A percentile compares a stretch with the other conserved stretches of the same genome.
Conservation (phyloP, 768 basidiomycete genomes). For the Epithele typhae region DNA sequence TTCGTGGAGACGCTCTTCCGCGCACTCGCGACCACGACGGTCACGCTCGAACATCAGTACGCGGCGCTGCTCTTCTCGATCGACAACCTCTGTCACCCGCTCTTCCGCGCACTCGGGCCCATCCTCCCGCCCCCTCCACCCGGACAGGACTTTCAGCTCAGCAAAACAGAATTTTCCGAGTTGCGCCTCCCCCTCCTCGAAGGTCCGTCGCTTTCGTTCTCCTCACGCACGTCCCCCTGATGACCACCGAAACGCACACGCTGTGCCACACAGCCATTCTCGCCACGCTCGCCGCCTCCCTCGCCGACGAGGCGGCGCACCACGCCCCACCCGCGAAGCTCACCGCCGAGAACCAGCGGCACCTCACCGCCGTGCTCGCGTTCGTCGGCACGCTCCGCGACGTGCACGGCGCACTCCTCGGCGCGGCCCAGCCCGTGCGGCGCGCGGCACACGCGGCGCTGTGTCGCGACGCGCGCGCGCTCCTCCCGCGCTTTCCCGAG, state of each 20-base stretch:
- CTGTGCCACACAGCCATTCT: neutral
- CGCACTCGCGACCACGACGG: constrained; percentile 41
- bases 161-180: constrained; percentile 23
- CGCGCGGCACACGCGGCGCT: too few relatives aligned
- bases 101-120: constrained; percentile 31
- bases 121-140: constrained; percentile 16
- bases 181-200: constrained; percentile 36
- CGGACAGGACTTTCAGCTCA: constrained; percentile 18
- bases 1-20: constrained; percentile 54
- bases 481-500: too few relatives aligned
- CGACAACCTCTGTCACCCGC: constrained; percentile 51
- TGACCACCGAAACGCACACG: too few relatives aligned
- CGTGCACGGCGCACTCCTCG: too few relatives aligned
- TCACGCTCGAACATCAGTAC: constrained; percentile 58
- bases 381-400: constrained; percentile 46
- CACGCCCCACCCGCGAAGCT: neutral
- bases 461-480: too few relatives aligned
- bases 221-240: too few relatives aligned
- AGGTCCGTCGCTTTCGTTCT: constrained; percentile 25
- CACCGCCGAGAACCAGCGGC: constrained; percentile 40
- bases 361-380: constrained; percentile 36
- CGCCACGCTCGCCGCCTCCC: neutral
- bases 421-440: too few relatives aligned
- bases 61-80: constrained; percentile 51
- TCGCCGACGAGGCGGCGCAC: neutral